Base-by-base conservation (phyloP, 1,284 basidiomycete genomes). In the Phellopilus nigrolimitatus region DNA sequence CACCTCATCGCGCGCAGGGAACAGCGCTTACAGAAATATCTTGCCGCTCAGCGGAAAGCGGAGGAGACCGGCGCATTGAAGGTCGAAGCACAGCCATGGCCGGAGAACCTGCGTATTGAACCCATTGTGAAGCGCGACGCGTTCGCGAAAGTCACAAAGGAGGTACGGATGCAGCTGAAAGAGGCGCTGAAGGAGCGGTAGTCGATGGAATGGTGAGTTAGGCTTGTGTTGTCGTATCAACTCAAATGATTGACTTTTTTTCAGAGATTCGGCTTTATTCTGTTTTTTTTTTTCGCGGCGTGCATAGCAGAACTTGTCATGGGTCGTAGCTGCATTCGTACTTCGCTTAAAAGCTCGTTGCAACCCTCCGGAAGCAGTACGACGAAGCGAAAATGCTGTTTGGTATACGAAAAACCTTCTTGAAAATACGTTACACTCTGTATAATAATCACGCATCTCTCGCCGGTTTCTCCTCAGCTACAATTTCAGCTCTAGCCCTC, bases 171-270 rank as follows among this genome's bases (percentile, higher is more conserved):
- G 42, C 15, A 22, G 17, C 22, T 54, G 37, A 54, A 54, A 36
- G 47, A 50, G 10, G 47, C 53, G 17, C 22, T 54, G 47, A 49
- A 50, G 28, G 53, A 54, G 30, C 53, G 47, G 28, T 54, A 54
- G 36, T 22, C 12, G 5, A 8, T 9, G n/a, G 22, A 34, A 34
- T 13, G 49, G 15, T 10, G 34, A 15, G n/a, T 36, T 42, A n/a
- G 6, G 31, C n/a, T n/a, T n/a, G n/a, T n/a, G n/a, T n/a, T n/a
- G n/a, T n/a, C n/a, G n/a, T n/a, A n/a, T n/a, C n/a, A n/a, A n/a
- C n/a, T n/a, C n/a, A n/a, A n/a, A n/a, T n/a, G n/a, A n/a, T n/a
- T n/a, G n/a, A n/a, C n/a, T n/a, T n/a, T n/a, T n/a, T n/a, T n/a
- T n/a, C n/a, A n/a, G n/a, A n/a, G n/a, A n/a, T n/a, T n/a, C n/a